Evolutionary conservation across 202 grass and related monocot species (phyloP), one percentile per base, ranked within the genome.

Genomic region (Schoenoplectus tabernaemontani): DNA sequence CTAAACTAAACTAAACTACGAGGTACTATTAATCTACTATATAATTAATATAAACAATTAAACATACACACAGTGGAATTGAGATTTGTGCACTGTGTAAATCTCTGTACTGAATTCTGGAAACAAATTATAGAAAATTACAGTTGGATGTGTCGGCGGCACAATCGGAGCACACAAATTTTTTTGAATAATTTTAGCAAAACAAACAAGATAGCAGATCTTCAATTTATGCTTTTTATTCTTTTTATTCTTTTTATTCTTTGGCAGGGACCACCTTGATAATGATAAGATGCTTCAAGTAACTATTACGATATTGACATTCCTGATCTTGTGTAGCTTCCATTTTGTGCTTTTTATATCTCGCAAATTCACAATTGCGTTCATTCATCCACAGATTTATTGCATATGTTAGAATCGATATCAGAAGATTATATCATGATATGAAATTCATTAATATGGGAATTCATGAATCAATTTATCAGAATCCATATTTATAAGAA

Each of bases 71-170:
- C 17, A 43, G 17, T 68, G 19, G 1, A 9, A 68, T 68, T 68
- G 64, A 68, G 9, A 5, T 68, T 68, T 4, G 37, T 22, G 37
- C 8, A 9, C 7, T 72, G 42, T 48, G 44, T 72, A 48, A 41
- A 5, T 48, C 11, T 72, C 5, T 72, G 67, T 32, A 73, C 68
- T 73, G 24, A 9, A 51, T 50, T 73, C 24, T 9, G 24, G 42
- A 73, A 51, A 73, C 15, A 51, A 73, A 73, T n/a, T n/a, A 73
- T 13, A 72, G 23, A 73, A 53, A 53, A 73, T 12, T 28, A 28
- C 15, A 73, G 44, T 51, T 73, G 2, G 44, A 22, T 9, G 44
- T 73, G 68, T 73, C 24, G 68, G 68, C 46, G 26, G 22, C 68
- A 73, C 68, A 51, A 43, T 73, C 15, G 44, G 68, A 73, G 68